phyloP scores from a whole-genome alignment of 2,329 filamentous ascomycete species.

The Phialophora tarda region DNA sequence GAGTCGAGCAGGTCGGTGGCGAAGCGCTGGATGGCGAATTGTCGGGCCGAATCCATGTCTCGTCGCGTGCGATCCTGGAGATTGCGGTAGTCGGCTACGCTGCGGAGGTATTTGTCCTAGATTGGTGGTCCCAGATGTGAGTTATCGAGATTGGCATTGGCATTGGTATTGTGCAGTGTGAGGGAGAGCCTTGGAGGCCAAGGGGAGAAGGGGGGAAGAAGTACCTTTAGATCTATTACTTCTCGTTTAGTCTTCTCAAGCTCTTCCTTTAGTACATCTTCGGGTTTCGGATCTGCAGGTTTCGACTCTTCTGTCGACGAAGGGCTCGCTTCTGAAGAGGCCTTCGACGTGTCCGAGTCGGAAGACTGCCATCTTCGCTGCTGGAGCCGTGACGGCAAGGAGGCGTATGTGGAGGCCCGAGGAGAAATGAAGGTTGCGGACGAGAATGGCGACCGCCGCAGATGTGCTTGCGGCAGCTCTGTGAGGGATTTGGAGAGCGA shows the following conservation, averaged over 20 bases:
- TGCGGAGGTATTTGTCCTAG: slow-evolving; percentile 92
- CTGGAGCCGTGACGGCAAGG: slow-evolving; percentile 44
- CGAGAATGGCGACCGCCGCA: slow-evolving; percentile 27
- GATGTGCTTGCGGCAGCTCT: slow-evolving; percentile 32
- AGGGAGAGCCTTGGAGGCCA: neutral
- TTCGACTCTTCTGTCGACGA: slow-evolving; percentile 53
- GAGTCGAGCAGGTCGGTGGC: slow-evolving; percentile 93
- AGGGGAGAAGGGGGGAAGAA: neutral
- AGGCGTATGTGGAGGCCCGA: slow-evolving; percentile 37
- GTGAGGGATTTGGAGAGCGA: slow-evolving; percentile 43
- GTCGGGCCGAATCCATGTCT: slow-evolving; percentile 82
- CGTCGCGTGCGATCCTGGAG: slow-evolving; percentile 92
- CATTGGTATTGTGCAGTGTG: neutral
- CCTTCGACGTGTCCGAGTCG: slow-evolving; percentile 44
- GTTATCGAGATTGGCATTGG: neutral
- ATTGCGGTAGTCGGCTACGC: slow-evolving; percentile 96
- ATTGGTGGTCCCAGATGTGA: slow-evolving; percentile 11
- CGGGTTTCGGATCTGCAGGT: slow-evolving; percentile 48
- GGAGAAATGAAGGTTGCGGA: slow-evolving; percentile 30
- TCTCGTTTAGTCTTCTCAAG: slow-evolving; percentile 75
- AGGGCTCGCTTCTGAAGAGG: slow-evolving; percentile 47
- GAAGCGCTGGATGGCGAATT: slow-evolving; percentile 94
- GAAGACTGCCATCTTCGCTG: slow-evolving; percentile 52
- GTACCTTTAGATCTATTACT: slow-evolving; percentile 82
- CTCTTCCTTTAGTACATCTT: slow-evolving; percentile 65